Percentiles rank a stretch among this genome's conserved stretches.
Evolutionary conservation across 2,329 filamentous ascomycete genomes (phyloP).

Genomic region (Tricladium varicosporioides): DNA sequence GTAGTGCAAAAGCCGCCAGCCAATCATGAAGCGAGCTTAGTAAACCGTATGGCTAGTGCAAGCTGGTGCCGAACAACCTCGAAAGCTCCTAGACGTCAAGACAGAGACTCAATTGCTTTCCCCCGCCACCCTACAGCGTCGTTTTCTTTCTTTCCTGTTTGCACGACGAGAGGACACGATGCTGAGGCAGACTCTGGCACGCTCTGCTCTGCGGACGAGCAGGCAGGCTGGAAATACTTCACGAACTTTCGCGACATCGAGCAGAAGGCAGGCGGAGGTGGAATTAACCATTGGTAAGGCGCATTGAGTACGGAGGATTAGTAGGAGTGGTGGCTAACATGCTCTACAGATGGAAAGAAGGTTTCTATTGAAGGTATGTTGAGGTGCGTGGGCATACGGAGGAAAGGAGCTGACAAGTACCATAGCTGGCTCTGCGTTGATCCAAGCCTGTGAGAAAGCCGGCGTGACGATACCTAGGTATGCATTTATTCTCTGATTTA

Average conservation of each 20-base stretch:
- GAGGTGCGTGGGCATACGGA: conserved; percentile 16
- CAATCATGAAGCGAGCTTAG: conserved; percentile 27
- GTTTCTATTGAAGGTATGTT: conserved; percentile 88
- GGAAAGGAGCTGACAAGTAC: conserved; percentile 37
- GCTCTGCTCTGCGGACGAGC: conserved; percentile 66
- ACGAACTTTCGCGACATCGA: conserved; percentile 79
- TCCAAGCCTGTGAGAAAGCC: conserved; percentile 98
- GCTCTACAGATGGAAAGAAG: conserved; percentile 83
- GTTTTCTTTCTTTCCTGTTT: conserved; percentile 38
- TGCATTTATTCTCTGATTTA: too few relatives aligned
- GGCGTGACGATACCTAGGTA: conserved; percentile 84
- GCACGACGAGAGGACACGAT: conserved; percentile 61
- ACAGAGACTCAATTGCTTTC: conserved; percentile 20
- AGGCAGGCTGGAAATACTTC: conserved; percentile 58
- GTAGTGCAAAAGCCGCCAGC: conserved; percentile 11
- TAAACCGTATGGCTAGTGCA: conserved; percentile 19
- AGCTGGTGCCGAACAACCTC: conserved; percentile 17
- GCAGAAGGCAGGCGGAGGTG: conserved; percentile 81
- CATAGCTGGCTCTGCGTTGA: conserved; percentile 90
- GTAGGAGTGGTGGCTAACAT: conserved; percentile 30
- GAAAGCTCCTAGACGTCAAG: conserved; percentile 16
- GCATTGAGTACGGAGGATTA: conserved; percentile 27
- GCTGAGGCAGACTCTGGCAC: conserved; percentile 66
- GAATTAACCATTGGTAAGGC: conserved; percentile 89
- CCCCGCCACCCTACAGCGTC: conserved; percentile 21